Conservation (phyloP, 2,329 filamentous ascomycete genomes). For the Botrytis deweyae region DNA sequence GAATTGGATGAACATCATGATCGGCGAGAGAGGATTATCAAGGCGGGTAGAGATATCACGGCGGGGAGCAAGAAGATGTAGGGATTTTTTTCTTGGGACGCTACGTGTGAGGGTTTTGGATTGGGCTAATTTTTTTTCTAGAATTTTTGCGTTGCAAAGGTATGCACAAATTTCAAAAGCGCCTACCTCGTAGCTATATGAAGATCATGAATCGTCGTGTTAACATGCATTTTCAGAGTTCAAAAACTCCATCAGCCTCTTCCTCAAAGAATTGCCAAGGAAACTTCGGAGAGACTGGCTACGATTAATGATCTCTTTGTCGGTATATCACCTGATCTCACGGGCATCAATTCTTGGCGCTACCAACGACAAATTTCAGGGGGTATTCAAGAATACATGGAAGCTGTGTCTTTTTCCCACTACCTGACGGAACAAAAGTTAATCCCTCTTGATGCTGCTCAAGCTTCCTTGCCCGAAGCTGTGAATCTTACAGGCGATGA, state of each 20-base stretch:
- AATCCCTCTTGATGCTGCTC: conserved; percentile 64
- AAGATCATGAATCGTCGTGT: not conserved
- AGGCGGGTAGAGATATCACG: conserved; percentile 88
- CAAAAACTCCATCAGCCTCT: conserved; percentile 62
- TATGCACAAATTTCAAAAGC: conserved; percentile 41
- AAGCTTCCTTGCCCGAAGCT: conserved; percentile 47
- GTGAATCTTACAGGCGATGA: conserved; percentile 75
- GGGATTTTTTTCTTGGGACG: conserved; percentile 32
- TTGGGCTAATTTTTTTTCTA: conserved; percentile 41
- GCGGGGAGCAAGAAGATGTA: conserved; percentile 97
- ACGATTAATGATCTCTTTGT: conserved; percentile 71
- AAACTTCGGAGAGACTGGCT: conserved; percentile 65
- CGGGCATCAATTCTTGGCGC: conserved; percentile 76
- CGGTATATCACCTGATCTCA: conserved; percentile 68
- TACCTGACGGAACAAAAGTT: conserved; percentile 79
- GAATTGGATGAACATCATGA: conserved; percentile 96
- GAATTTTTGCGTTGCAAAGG: conserved; percentile 84
- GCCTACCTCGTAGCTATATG: not conserved
- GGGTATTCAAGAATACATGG: conserved; percentile 91
- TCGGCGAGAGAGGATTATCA: conserved; percentile 83
- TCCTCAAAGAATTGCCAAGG: conserved; percentile 66
- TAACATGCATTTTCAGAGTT: conserved; percentile 50
- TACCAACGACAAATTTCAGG: conserved; percentile 75
- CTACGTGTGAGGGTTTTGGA: not conserved
- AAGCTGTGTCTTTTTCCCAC: conserved; percentile 84